Percentiles rank a stretch among this genome's conserved stretches.
These are phyloP conservation scores for Lactarius hengduanensis DNA, from an alignment of 768 basidiomycete genomes.

Conservation along the genomic window DNA sequence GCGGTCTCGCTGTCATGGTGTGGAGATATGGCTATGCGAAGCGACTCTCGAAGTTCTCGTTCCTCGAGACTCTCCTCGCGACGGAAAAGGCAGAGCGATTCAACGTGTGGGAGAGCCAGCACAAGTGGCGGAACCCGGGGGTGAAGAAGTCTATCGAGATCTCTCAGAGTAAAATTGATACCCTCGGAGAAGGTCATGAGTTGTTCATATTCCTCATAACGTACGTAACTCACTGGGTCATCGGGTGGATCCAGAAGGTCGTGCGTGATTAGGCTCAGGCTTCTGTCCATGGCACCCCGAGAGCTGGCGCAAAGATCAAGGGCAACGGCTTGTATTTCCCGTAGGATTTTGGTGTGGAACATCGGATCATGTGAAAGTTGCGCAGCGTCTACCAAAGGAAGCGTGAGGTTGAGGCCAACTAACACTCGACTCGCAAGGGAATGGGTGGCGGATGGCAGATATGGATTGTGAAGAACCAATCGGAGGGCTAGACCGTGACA, in stretches of 20 bases:
- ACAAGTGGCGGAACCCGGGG: slow-evolving; percentile 77
- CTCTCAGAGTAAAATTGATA: slow-evolving; percentile 16
- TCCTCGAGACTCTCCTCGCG: slow-evolving; percentile 69
- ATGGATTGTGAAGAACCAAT: slow-evolving; percentile 47
- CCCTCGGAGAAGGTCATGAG: slow-evolving; percentile 6
- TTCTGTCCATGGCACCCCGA: slow-evolving; percentile 58
- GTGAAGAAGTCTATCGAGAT: slow-evolving; percentile 65
- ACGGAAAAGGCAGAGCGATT: slow-evolving; percentile 58
- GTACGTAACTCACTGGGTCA: slow-evolving; percentile 35
- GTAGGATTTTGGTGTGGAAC: slow-evolving; percentile 47
- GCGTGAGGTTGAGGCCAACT: slow-evolving; percentile 53
- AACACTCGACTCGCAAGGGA: slow-evolving; percentile 61
- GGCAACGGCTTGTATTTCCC: slow-evolving; percentile 48
- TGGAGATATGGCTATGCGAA: slow-evolving; percentile 38
- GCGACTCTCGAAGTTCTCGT: slow-evolving; percentile 41
- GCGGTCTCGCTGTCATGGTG: not conserved
- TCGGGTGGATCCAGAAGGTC: slow-evolving; percentile 22
- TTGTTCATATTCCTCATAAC: slow-evolving; percentile 35
- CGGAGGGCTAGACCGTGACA: slow-evolving; percentile 40
- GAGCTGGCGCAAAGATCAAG: slow-evolving; percentile 53
- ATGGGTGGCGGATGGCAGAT: slow-evolving; percentile 51
- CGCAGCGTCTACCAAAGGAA: slow-evolving; percentile 56
- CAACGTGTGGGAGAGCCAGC: slow-evolving; percentile 62
- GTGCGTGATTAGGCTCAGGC: slow-evolving; percentile 54
- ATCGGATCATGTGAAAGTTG: slow-evolving; percentile 52